These are phyloP conservation scores for Tulasnella sp. DNA, from an alignment of 768 basidiomycete species.

Conservation along the genomic window DNA sequence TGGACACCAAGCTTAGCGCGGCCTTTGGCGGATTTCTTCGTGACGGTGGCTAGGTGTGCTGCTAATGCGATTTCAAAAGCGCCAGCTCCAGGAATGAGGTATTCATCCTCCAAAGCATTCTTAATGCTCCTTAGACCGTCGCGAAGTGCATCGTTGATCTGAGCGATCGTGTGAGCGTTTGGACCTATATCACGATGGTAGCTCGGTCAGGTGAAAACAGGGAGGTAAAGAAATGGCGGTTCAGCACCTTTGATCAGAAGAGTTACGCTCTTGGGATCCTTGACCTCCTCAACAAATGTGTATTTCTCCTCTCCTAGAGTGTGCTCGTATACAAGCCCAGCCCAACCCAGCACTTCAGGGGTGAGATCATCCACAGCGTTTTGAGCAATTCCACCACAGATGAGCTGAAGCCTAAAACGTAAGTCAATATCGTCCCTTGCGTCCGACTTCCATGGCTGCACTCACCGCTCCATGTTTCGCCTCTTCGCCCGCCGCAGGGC, in stretches of 20 bases:
- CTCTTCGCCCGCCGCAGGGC: slow-evolving; percentile 93
- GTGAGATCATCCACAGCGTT: slow-evolving; percentile 97
- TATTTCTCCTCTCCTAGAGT: slow-evolving; percentile 98
- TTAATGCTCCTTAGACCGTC: slow-evolving; percentile 96
- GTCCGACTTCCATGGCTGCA: slow-evolving; percentile 14
- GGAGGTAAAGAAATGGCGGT: background rate
- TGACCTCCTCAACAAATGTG: slow-evolving; percentile 96
- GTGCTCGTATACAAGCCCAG: slow-evolving; percentile 97
- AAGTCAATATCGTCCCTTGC: slow-evolving; percentile 18
- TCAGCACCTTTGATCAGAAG: slow-evolving; percentile 79
- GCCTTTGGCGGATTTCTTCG: slow-evolving; percentile 87
- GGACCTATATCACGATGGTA: slow-evolving; percentile 50
- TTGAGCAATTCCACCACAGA: slow-evolving; percentile 92
- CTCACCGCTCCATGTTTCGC: slow-evolving; percentile 96
- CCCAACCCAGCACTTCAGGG: slow-evolving; percentile 91
- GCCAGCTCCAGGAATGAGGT: slow-evolving; percentile 91
- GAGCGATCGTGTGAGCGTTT: slow-evolving; percentile 91
- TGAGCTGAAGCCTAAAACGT: slow-evolving; percentile 70
- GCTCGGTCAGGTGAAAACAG: background rate
- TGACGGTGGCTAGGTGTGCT: slow-evolving; percentile 68
- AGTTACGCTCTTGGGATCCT: slow-evolving; percentile 90
- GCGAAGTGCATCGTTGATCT: slow-evolving; percentile 96
- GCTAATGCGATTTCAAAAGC: slow-evolving; percentile 95
- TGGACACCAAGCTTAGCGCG: slow-evolving; percentile 95
- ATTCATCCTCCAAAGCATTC: slow-evolving; percentile 89